phyloP scores from a whole-genome alignment of 441 rosid species.

The Adansonia grandidieri region DNA sequence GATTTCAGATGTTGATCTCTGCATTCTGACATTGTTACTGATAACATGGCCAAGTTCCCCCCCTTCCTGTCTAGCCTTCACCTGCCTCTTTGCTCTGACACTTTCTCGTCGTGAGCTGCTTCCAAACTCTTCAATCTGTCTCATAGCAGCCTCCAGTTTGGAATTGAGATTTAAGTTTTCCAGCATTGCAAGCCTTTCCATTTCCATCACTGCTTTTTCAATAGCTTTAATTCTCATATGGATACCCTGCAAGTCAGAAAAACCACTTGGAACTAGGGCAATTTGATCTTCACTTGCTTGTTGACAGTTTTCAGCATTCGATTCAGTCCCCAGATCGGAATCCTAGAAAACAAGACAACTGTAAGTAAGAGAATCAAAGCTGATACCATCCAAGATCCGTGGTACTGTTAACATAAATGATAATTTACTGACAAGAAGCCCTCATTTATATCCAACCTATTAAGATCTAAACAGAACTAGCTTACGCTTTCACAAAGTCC shows the following conservation, averaged over 20 bases:
- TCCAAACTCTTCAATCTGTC: slow-evolving; percentile 55
- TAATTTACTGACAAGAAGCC: background rate
- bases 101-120: slow-evolving; percentile 36
- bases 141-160: slow-evolving; percentile 56
- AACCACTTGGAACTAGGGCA: slow-evolving; percentile 31
- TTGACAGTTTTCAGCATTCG: slow-evolving; percentile 38
- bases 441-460: background rate
- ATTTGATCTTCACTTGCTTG: slow-evolving; percentile 34
- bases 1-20: slow-evolving; percentile 48
- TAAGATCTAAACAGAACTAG: slow-evolving; percentile 21
- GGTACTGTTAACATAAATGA: background rate
- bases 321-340: slow-evolving; percentile 27
- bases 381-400: background rate
- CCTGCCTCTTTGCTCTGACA: slow-evolving; percentile 35
- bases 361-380: background rate
- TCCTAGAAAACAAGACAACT: slow-evolving; percentile 47
- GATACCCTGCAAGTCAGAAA: slow-evolving; percentile 56
- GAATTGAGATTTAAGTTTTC: slow-evolving; percentile 50
- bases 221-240: slow-evolving; percentile 60
- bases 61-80: slow-evolving; percentile 34
- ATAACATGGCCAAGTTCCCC: background rate
- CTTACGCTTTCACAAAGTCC: slow-evolving; percentile 16
- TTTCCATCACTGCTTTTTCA: slow-evolving; percentile 60
- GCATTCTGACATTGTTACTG: slow-evolving; percentile 32
- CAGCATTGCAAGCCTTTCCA: slow-evolving; percentile 50